A percentile compares a stretch with the other conserved stretches of the same genome.
phyloP scores from a whole-genome alignment of 163 green algal genomes.

The Scenedesmus sp. region DNA sequence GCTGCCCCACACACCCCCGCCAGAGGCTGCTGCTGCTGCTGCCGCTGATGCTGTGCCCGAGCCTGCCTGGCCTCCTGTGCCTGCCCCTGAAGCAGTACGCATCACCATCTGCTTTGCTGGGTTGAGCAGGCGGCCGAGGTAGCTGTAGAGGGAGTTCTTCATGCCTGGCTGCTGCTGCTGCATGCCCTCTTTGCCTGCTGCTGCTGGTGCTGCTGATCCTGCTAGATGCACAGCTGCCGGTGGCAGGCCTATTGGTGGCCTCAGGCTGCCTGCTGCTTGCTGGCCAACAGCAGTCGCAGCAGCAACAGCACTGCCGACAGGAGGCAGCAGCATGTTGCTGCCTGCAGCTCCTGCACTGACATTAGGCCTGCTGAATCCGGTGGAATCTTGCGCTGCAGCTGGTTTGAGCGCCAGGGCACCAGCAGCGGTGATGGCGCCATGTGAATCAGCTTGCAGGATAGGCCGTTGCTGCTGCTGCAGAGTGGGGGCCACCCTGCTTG shows the following conservation, averaged over 20 bases:
- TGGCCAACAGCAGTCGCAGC: neutral
- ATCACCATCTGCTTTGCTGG: constrained; percentile 14
- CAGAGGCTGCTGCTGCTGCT: neutral
- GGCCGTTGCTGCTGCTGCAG: neutral
- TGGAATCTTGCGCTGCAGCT: neutral
- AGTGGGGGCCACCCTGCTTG: neutral
- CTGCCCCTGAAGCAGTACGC: neutral
- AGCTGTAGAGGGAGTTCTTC: neutral
- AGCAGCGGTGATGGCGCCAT: neutral
- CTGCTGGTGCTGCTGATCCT: neutral
- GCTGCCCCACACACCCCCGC: neutral
- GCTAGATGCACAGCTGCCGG: neutral
- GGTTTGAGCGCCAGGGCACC: neutral
- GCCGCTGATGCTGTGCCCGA: neutral
- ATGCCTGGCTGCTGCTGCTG: neutral
- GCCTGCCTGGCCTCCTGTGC: neutral
- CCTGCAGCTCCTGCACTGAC: neutral
- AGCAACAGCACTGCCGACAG: neutral
- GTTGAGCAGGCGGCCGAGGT: neutral
- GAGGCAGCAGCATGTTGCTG: neutral
- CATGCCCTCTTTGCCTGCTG: neutral
- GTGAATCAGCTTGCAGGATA: neutral
- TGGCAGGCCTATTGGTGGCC: neutral
- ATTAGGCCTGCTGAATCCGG: neutral
- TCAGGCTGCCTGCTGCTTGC: neutral